phyloP scores from a whole-genome alignment of 106 monocot species.

The Platanthera zijinensis region DNA sequence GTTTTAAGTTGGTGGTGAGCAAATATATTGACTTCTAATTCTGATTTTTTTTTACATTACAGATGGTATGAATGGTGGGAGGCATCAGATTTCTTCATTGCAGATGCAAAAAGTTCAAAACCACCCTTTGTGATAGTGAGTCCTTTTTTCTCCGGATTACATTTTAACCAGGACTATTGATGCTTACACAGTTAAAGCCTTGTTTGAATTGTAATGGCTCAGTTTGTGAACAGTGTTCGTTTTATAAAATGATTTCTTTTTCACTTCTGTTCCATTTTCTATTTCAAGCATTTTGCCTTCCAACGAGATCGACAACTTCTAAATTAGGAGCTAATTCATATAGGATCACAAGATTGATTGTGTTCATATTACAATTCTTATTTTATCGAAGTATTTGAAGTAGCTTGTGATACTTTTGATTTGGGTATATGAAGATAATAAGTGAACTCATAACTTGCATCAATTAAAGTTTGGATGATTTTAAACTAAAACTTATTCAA shows the following conservation, averaged over 20 bases:
- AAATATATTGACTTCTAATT: background rate
- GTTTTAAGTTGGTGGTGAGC: background rate
- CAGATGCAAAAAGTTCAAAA: slow-evolving; percentile 71
- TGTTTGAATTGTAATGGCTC: background rate
- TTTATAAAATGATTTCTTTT: background rate
- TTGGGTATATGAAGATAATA: too few relatives aligned
- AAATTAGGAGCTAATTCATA: background rate
- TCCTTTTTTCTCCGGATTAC: slow-evolving; percentile 2
- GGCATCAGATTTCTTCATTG: slow-evolving; percentile 49
- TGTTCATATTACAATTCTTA: too few relatives aligned
- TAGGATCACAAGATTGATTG: background rate
- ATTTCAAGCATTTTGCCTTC: background rate
- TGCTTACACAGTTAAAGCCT: background rate
- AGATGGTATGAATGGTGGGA: slow-evolving; percentile 99
- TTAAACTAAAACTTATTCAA: too few relatives aligned
- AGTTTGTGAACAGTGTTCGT: background rate
- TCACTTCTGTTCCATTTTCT: background rate
- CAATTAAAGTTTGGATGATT: too few relatives aligned
- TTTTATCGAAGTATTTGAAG: too few relatives aligned
- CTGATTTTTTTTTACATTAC: background rate
- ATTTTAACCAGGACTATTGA: background rate
- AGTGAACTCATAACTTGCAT: too few relatives aligned
- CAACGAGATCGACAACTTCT: background rate
- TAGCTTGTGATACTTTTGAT: too few relatives aligned
- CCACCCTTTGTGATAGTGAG: slow-evolving; percentile 90